Evolutionary conservation across 2,329 filamentous ascomycete genomes (phyloP), one percentile per base, ranked within the genome.

Genomic region (Pseudohalonectria lignicola): DNA sequence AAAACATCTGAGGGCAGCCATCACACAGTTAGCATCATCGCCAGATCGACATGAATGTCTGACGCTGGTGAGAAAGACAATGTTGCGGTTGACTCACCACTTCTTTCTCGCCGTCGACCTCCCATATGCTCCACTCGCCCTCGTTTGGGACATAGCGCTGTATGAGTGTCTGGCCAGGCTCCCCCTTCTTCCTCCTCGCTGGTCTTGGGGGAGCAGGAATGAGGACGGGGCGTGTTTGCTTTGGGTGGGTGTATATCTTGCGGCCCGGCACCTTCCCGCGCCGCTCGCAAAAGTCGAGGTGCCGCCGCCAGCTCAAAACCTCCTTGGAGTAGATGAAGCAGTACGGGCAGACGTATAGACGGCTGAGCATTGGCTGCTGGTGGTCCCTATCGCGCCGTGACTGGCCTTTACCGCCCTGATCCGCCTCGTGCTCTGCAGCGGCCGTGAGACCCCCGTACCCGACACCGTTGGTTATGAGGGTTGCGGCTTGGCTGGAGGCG

Each of bases 241-340:
- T 60, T 4, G 73, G 74, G 44, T 80, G 76, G 1, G 60, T 67
- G 55, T 95, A 95, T 18, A 95, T 71, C 53, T 81, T 80, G 34
- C 64, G 66, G 4, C 88, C 90, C 0, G 84, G 84, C 1, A 73
- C 52, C 39, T 56, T 48, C 12, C 57, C 58, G 29, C 53, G 66
- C 42, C 59, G 58, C 49, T 72, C 66, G 57, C 80, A 87, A 26
- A 66, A 56, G 19, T 63, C 63, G 15, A 75, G 67, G 49, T 82
- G 78, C 16, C 65, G 63, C 51, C 66, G 66, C 72, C 74, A 79
- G 1, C 68, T 60, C 16, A 71, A 63, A 11, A 77, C 55, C 51
- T 79, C 75, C 46, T 69, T 74, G 26, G 82, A 82, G 59, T 98
- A 98, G 54, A 88, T 90, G 68, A 96, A 96, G 64, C 92, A 98